Evolutionary conservation across 495 filamentous ascomycete genomes (phyloP).

Genomic region (Aspergillus bertholletiae): DNA sequence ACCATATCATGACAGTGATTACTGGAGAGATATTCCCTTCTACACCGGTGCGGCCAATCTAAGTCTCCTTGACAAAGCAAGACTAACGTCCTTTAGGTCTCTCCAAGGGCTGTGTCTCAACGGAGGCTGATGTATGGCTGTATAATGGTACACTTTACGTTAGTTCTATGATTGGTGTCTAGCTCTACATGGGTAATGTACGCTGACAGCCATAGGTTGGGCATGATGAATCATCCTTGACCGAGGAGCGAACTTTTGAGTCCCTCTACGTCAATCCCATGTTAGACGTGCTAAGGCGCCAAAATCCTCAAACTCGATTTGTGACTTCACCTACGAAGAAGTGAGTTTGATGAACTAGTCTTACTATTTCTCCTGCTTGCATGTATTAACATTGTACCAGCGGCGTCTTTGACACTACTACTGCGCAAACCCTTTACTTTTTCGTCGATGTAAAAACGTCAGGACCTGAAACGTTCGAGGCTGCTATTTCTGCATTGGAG

Average conservation of each 20-base stretch:
- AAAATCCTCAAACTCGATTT: constrained; percentile 41
- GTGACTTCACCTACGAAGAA: constrained; percentile 36
- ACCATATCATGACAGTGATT: constrained; percentile 32
- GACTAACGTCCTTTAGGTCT: constrained; percentile 20
- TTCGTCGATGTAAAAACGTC: constrained; percentile 71
- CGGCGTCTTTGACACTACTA: constrained; percentile 47
- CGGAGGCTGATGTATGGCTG: constrained; percentile 90
- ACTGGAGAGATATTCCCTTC: constrained; percentile 47
- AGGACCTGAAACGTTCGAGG: constrained; percentile 46
- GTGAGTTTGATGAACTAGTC: constrained; percentile 16
- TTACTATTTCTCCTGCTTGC: too few relatives aligned
- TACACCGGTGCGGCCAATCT: constrained; percentile 36
- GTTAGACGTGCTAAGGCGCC: constrained; percentile 46
- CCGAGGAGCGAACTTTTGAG: constrained; percentile 47
- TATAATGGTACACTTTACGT: constrained; percentile 62
- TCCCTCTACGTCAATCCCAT: constrained; percentile 58
- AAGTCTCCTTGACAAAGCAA: background rate
- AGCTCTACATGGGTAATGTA: background rate
- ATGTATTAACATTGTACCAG: constrained; percentile 14
- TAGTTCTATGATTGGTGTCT: constrained; percentile 5
- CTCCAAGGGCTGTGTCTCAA: constrained; percentile 60
- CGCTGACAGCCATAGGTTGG: constrained; percentile 39
- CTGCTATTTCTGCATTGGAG: constrained; percentile 57
- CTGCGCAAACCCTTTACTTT: constrained; percentile 61
- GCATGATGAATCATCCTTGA: constrained; percentile 49